A percentile compares a stretch with the other conserved stretches of the same genome.
phyloP scores from a whole-genome alignment of 768 basidiomycete genomes.

The Boletus rufocinnamomeus region DNA sequence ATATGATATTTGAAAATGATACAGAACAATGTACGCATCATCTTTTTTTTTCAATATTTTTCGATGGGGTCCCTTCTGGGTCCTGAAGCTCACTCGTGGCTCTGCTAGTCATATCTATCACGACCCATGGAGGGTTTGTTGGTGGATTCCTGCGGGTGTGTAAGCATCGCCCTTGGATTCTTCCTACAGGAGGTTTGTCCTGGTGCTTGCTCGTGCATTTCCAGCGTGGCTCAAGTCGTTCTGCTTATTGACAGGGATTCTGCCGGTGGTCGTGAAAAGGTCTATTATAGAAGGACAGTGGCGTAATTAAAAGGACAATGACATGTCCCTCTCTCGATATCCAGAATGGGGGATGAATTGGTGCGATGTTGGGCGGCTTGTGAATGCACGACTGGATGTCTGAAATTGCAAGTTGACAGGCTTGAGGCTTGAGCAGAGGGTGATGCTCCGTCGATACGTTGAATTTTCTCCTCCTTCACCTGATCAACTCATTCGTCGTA shows the following conservation, averaged over 20 bases:
- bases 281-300: not conserved
- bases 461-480: too few species aligned
- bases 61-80: not conserved
- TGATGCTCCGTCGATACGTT: too few species aligned
- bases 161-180: slow-evolving; percentile 42
- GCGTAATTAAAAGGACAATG: slow-evolving; percentile 5
- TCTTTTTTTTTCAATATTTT: not conserved
- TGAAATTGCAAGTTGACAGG: not conserved
- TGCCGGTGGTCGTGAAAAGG: slow-evolving; percentile 30
- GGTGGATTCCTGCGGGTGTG: slow-evolving; percentile 52
- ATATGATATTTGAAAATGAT: slow-evolving; percentile 52
- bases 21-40: slow-evolving; percentile 44
- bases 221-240: not conserved
- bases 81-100: not conserved
- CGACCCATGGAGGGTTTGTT: slow-evolving; percentile 65
- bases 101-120: slow-evolving; percentile 60
- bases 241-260: slow-evolving; percentile 19
- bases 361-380: not conserved
- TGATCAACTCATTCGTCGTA: too few species aligned
- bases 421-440: too few species aligned
- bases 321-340: not conserved
- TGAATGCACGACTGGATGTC: not conserved
- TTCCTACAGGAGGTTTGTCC: slow-evolving; percentile 67
- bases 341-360: not conserved
- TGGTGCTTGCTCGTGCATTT: too few species aligned